Evolutionary conservation across 2,329 filamentous ascomycete species (phyloP), one percentile per base, ranked within the genome.

Genomic region (Myriosclerotinia scirpicola): DNA sequence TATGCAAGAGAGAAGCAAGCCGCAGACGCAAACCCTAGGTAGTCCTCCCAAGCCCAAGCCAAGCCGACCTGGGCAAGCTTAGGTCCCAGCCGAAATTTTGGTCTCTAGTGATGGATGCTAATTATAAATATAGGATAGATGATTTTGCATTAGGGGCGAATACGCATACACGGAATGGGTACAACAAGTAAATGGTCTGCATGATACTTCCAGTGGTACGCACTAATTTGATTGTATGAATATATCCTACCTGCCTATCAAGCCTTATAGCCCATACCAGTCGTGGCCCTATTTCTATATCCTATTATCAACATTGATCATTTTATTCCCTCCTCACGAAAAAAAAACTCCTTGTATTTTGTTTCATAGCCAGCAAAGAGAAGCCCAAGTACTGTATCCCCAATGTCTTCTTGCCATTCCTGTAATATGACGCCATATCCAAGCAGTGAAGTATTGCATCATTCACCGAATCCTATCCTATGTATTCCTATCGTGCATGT

Each of bases 371-470:
- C 56, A 22, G 44, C 20, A 30, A 22, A 30, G 20, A 36, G 30
- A 38, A 36, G 42, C 8, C 20, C 1, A n/a, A 36, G 42, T 17
- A 48, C 48, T 17, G 30, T 48, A 59, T 60, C 30, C 30, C 11
- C 38, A 26, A 17, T 11, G 4, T 20, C 54, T 36, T 38, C n/a
- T 14, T 42, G 12, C 8, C 55, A 58, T n/a, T 58, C 55, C 42
- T 14, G 22, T 44, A 44, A 44, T 58, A 12, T 38, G 14, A 60
- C 58, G 44, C 58, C 58, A 22, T 60, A 60, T 60, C 58, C 58
- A 60, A 60, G 20, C 44, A 11, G 30, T 50, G 14, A 60, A 50
- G 34, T n/a, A 26, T 22, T 22, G 8, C 14, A 36, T 9, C 44
- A 50, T 12, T 26, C 42, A 50, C 58, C n/a, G 34, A 50, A 4